These are phyloP conservation scores for Primulina huaijiensis DNA, from an alignment of 257 asterid genomes.

Conservation along the genomic window DNA sequence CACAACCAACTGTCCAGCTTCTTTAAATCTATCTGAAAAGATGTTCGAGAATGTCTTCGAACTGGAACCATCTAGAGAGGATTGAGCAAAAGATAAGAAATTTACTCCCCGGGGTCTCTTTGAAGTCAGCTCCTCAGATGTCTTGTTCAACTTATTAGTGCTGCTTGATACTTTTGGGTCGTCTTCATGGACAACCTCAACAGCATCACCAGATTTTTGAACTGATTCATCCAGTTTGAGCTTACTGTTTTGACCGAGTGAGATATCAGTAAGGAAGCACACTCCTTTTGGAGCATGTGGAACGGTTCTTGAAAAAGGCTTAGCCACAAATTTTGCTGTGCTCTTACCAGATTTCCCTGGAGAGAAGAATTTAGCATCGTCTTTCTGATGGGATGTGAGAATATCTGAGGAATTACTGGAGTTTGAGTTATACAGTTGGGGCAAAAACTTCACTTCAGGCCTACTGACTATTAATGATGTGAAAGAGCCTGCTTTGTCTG, in stretches of 20 bases:
- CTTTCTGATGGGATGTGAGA: conserved; percentile 26
- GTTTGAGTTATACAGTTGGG: conserved; percentile 32
- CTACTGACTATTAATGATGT: conserved; percentile 29
- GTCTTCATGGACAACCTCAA: conserved; percentile 24
- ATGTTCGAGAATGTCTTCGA: conserved; percentile 32
- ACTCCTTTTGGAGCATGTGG: conserved; percentile 63
- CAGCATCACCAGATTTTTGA: conserved; percentile 26
- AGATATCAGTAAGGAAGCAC: conserved; percentile 37
- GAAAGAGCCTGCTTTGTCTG: conserved; percentile 35
- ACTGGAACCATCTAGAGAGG: conserved; percentile 42
- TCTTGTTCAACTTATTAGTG: conserved; percentile 30
- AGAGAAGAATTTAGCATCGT: conserved; percentile 31
- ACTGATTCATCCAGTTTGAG: conserved; percentile 37
- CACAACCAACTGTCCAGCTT: conserved; percentile 29
- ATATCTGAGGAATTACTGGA: conserved; percentile 34
- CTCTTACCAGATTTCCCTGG: conserved; percentile 33
- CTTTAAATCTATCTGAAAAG: conserved; percentile 27
- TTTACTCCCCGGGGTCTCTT: conserved; percentile 67
- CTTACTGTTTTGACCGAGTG: conserved; percentile 33
- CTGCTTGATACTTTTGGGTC: conserved; percentile 24
- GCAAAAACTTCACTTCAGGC: conserved; percentile 38
- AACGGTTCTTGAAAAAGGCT: conserved; percentile 32
- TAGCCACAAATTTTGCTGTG: conserved; percentile 29
- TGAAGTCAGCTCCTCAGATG: conserved; percentile 30
- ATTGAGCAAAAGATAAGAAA: conserved; percentile 70